Conservation (phyloP, 805 yeast genomes). For the Kazachstania kunashirensis region DNA sequence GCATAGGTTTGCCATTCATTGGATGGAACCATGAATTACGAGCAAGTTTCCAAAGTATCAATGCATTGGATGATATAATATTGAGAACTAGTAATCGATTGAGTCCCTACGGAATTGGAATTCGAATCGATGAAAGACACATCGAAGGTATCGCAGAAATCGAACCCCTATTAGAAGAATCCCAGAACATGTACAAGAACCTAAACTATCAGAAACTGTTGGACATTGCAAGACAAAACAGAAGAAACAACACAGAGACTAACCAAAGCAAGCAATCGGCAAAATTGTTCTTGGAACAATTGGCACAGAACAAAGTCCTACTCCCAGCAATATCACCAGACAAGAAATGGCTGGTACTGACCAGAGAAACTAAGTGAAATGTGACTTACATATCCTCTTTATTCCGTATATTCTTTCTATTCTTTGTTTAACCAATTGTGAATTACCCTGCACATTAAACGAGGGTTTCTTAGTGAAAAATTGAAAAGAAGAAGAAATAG, state of each 20-base stretch:
- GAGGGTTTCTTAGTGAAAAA: no score
- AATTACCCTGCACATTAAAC: no score
- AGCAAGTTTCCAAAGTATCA: neutral
- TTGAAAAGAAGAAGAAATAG: no score
- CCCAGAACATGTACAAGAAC: constrained; percentile 16
- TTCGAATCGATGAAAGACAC: constrained; percentile 1
- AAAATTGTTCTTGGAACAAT: constrained; percentile 8
- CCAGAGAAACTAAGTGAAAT: neutral
- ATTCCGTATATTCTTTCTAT: no score
- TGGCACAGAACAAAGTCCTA: constrained; percentile 13
- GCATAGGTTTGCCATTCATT: neutral
- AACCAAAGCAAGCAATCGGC: constrained; percentile 6
- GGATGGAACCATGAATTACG: neutral
- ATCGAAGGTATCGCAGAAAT: constrained; percentile 5
- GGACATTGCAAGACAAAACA: constrained; percentile 15
- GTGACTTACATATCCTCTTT: no score
- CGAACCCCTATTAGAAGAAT: constrained; percentile 19
- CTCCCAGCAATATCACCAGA: constrained; percentile 9
- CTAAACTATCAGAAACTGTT: constrained; percentile 21
- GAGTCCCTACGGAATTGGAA: neutral
- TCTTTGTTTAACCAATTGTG: no score
- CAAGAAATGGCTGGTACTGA: constrained; percentile 15
- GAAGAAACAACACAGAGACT: neutral
- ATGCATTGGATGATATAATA: neutral
- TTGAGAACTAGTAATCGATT: no score